Conservation (phyloP, 257 asterid species). For the Gentiana dahurica region DNA sequence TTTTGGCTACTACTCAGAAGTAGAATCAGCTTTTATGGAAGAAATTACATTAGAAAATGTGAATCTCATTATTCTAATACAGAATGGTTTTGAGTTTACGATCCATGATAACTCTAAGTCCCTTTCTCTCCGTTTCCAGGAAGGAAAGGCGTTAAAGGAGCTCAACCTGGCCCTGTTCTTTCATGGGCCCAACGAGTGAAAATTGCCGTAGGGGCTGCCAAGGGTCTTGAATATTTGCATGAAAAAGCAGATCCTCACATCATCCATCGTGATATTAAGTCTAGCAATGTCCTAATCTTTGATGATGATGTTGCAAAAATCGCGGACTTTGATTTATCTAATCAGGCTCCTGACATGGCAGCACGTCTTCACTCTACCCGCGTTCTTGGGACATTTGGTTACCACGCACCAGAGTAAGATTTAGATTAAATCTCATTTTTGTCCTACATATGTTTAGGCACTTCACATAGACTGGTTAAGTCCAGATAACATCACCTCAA, state of each 20-base stretch:
- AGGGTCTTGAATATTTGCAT: constrained; percentile 80
- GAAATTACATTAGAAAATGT: too few relatives aligned
- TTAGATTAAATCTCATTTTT: constrained; percentile 1
- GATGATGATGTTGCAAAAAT: constrained; percentile 83
- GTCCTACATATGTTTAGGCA: not conserved
- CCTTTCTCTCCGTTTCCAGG: too few relatives aligned
- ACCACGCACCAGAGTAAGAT: constrained; percentile 96
- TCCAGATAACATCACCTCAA: not conserved
- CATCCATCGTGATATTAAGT: constrained; percentile 86
- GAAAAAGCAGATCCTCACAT: constrained; percentile 70
- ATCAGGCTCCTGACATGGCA: constrained; percentile 98
- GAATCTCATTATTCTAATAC: too few relatives aligned
- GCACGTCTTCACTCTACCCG: constrained; percentile 97
- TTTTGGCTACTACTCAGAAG: too few relatives aligned
- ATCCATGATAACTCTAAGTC: not conserved
- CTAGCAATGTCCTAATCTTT: constrained; percentile 86
- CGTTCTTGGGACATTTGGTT: constrained; percentile 93
- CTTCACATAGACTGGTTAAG: not conserved
- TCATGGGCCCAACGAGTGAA: constrained; percentile 47
- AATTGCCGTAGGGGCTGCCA: constrained; percentile 87
- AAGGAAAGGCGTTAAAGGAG: constrained; percentile 9
- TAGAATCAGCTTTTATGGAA: too few relatives aligned
- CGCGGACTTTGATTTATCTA: constrained; percentile 86
- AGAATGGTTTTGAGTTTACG: not conserved
- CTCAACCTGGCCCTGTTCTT: too few relatives aligned